Evolutionary conservation across 164 flowering plant genomes (phyloP).

Genomic region (Malania oleifera): DNA sequence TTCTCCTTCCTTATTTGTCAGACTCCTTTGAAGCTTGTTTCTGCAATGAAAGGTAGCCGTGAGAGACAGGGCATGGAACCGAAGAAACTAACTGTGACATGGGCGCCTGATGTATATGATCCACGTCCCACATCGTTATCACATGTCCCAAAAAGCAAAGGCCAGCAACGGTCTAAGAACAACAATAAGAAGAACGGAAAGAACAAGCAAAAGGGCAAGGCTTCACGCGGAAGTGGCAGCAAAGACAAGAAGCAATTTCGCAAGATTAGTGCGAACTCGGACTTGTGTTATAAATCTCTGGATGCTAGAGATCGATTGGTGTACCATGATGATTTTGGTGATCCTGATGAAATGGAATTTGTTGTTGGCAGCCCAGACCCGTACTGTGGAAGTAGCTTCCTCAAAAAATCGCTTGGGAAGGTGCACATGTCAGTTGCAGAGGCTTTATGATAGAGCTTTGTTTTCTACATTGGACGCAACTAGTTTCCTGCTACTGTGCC

Average conservation of each 20-base stretch:
- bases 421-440: conserved; percentile 48
- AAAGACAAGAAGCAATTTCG: conserved; percentile 49
- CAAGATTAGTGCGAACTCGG: conserved; percentile 20
- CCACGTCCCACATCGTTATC: conserved; percentile 55
- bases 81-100: conserved; percentile 46
- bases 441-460: conserved; percentile 49
- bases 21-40: conserved; percentile 48
- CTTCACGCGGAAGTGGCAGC: conserved; percentile 31
- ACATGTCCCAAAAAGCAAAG: conserved; percentile 38
- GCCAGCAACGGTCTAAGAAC: conserved; percentile 25
- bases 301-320: conserved; percentile 11
- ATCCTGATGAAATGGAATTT: conserved; percentile 21
- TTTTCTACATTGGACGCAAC: too few species aligned
- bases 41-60: conserved; percentile 84
- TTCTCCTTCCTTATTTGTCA: conserved; percentile 19
- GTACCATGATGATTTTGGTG: background rate
- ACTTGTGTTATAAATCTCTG: conserved; percentile 10
- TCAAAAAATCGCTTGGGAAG: conserved; percentile 29
- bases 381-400: conserved; percentile 50
- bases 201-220: conserved; percentile 56
- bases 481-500: too few species aligned
- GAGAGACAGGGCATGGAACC: conserved; percentile 40
- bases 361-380: conserved; percentile 36
- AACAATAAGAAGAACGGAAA: conserved; percentile 49
- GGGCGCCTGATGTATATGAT: conserved; percentile 92